Evolutionary conservation across 352 stramenopile species (phyloP).

Genomic region (Phytophthora quininea): DNA sequence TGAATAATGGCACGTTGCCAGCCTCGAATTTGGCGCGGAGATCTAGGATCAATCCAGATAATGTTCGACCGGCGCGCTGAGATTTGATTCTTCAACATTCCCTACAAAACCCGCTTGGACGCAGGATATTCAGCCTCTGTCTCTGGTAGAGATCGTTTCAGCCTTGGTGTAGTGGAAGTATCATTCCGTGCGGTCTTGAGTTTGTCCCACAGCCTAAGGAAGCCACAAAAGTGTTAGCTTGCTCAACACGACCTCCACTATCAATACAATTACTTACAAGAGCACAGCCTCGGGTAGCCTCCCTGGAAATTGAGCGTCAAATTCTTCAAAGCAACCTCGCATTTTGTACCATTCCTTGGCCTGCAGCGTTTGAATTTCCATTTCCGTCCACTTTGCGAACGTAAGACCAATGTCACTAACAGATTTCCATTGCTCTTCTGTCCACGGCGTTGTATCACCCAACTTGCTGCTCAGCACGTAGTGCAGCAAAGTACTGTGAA

Average conservation of each 20-base stretch:
- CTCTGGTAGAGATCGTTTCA: not conserved
- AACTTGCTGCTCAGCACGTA: not conserved
- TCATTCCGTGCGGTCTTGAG: not conserved
- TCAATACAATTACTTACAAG: not conserved
- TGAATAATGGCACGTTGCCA: not conserved
- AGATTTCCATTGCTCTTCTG: not conserved
- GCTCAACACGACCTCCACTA: not conserved
- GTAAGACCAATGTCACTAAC: not conserved
- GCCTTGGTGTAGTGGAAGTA: not conserved
- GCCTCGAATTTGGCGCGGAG: not conserved
- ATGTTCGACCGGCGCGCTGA: not conserved
- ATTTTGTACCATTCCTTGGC: not conserved
- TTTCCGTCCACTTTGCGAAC: not conserved
- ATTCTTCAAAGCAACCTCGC: not conserved
- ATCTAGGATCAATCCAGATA: not conserved
- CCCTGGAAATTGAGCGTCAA: not conserved
- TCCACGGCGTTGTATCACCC: not conserved
- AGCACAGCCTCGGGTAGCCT: not conserved
- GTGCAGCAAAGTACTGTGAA: not conserved
- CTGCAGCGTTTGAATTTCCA: not conserved
- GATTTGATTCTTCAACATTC: not conserved
- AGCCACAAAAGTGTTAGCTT: not conserved
- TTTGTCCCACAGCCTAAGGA: not conserved
- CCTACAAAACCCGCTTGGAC: not conserved
- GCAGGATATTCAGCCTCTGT: not conserved